Percentiles rank a stretch among this genome's conserved stretches.
These are phyloP conservation scores for Claviceps spartinae DNA, from an alignment of 2,329 filamentous ascomycete genomes.

Conservation along the genomic window DNA sequence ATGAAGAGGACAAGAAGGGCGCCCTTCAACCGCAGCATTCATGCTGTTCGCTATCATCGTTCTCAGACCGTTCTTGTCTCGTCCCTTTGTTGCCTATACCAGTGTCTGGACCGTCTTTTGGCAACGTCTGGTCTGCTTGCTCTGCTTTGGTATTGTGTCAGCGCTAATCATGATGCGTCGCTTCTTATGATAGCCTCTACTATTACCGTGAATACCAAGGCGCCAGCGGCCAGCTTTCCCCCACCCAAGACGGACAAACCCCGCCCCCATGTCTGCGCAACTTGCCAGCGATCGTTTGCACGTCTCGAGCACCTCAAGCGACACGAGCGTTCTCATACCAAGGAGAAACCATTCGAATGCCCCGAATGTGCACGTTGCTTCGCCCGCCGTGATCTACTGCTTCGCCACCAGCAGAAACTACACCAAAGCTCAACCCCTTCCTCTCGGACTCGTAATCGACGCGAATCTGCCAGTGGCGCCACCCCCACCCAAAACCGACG, in stretches of 20 bases:
- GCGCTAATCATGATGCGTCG: constrained; percentile 15
- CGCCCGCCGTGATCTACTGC: constrained; percentile 76
- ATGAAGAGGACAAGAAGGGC: background rate
- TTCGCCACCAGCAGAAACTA: constrained; percentile 96
- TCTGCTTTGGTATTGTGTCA: background rate
- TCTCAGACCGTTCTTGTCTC: background rate
- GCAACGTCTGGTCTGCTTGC: background rate
- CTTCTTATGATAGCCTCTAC: constrained; percentile 27
- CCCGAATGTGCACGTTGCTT: constrained; percentile 91
- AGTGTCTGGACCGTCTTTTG: background rate
- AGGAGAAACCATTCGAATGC: constrained; percentile 98
- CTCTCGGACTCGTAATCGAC: constrained; percentile 70
- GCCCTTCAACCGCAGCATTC: background rate
- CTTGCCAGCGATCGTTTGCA: constrained; percentile 85
- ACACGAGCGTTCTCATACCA: constrained; percentile 94
- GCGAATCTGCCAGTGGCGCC: constrained; percentile 74
- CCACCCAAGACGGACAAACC: constrained; percentile 96
- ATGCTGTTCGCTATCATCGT: background rate
- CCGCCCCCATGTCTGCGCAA: constrained; percentile 82
- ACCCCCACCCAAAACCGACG: constrained; percentile 56
- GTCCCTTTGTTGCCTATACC: too few species aligned
- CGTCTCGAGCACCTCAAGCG: constrained; percentile 92
- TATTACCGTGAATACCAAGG: constrained; percentile 37
- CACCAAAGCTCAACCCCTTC: constrained; percentile 87
- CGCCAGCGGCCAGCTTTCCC: constrained; percentile 40